Base-by-base conservation (phyloP, 257 asterid species). In the Solanum chmielewskii region DNA sequence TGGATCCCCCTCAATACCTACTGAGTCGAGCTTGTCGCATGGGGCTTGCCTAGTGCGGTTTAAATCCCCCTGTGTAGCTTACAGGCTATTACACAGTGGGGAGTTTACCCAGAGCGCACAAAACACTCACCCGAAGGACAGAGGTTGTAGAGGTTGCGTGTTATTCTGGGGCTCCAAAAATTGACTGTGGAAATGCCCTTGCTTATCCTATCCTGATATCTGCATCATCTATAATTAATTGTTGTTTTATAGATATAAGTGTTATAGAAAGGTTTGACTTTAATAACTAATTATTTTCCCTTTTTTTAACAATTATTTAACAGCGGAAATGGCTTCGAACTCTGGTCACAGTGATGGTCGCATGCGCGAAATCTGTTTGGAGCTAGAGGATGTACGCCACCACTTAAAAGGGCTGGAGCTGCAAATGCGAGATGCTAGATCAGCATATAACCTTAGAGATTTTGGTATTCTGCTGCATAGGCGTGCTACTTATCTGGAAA, bases 31-130 rank as follows among this genome's bases (percentile, higher is more conserved):
- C 39, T 37, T 37, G 39, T 37, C 39, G 39, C 39, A 37, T 37
- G 7, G 7, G 39, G 39, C 39, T 39, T 39, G 42, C 42, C 42
- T 39, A 39, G 42, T 39, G 42, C 2, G 42, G 1, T 7, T 39
- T 7, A 39, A 7, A 39, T 39, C 42, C 2, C 2, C 2, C 0
- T 7, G 9, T 39, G 10, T 39, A 8, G 11, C 0, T 39, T 39
- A 7, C 10, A 39, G 9, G 42, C 42, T 39, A 39, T 39, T 39
- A 39, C 3, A 39, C 42, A 39, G 42, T 39, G 42, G 9, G 9
- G 42, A 8, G 42, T 39, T 39, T 39, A 39, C 10, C 42, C 42
- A 39, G 2, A 7, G 42, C 11, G 2, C 44, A 41, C 44, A 41
- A 9, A 41, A 2, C 3, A 3, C 11, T 41, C 44, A 41, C 44